A percentile compares a stretch with the other conserved stretches of the same genome.
Conservation (phyloP, 139 green algal species). For the Micromonas commoda region DNA sequence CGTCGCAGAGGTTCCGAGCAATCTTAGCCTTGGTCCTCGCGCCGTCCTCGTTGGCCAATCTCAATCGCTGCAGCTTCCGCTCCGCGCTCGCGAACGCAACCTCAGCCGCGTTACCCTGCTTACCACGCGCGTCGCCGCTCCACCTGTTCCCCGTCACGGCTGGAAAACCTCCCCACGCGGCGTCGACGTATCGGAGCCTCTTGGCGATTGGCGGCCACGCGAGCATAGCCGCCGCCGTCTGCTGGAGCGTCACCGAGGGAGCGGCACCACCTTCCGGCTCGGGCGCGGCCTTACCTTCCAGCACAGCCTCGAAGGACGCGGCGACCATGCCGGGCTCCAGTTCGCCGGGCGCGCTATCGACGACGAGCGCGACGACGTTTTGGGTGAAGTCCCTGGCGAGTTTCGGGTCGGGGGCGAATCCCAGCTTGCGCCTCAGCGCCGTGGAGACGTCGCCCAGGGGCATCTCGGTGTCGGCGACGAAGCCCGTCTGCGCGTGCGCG, state of each 20-base stretch:
- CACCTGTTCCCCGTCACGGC: neutral
- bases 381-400: neutral
- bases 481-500: neutral
- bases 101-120: neutral
- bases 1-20: neutral
- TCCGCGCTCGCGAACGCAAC: neutral
- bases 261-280: neutral
- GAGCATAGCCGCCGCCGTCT: neutral
- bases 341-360: neutral
- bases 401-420: neutral
- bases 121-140: neutral
- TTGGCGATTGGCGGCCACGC: neutral
- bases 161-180: neutral
- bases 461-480: neutral
- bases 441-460: neutral
- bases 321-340: slow-evolving; percentile 2
- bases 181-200: neutral
- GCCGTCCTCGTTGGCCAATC: neutral
- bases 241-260: neutral
- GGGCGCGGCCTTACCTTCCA: neutral
- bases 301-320: neutral
- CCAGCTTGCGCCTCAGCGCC: neutral
- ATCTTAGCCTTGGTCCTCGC: neutral
- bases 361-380: neutral
- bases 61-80: neutral